Conservation (phyloP, 2,329 filamentous ascomycete species). For the Talaromyces albobiverticillius region DNA sequence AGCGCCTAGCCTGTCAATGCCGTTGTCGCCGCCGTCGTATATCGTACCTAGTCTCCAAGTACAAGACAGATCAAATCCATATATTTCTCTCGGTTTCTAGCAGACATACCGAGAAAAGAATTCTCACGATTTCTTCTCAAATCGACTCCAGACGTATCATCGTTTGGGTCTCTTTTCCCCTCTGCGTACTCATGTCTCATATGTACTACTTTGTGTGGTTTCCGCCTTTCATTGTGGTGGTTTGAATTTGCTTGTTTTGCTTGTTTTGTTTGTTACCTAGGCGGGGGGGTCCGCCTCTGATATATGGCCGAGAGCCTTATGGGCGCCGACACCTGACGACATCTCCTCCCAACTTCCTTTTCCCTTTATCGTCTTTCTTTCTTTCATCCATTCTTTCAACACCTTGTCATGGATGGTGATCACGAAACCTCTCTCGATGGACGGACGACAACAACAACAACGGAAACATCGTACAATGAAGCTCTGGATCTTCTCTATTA, state of each 20-base stretch:
- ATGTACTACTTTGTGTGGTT: constrained; percentile 16
- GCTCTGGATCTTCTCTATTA: constrained; percentile 16
- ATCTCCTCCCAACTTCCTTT: neutral
- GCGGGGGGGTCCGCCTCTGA: neutral
- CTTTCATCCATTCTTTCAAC: neutral
- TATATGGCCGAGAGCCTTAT: neutral
- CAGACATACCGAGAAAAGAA: neutral
- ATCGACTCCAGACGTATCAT: neutral
- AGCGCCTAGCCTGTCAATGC: neutral
- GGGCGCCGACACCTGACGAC: neutral
- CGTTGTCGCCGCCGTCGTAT: neutral
- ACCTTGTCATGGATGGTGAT: neutral
- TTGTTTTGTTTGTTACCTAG: neutral
- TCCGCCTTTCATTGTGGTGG: constrained; percentile 12
- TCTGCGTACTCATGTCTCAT: constrained; percentile 10
- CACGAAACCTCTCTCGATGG: neutral
- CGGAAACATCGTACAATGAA: neutral
- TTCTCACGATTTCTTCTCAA: neutral
- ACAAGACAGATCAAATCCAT: neutral
- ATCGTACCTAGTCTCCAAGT: neutral
- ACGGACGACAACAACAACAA: constrained; percentile 2
- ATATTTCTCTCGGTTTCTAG: neutral
- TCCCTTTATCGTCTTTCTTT: neutral
- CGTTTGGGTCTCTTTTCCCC: neutral
- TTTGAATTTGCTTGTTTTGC: neutral